Percentiles rank a stretch among this genome's conserved stretches.
These are phyloP conservation scores for Podospora tetraspora DNA, from an alignment of 495 filamentous ascomycete genomes.

Conservation along the genomic window DNA sequence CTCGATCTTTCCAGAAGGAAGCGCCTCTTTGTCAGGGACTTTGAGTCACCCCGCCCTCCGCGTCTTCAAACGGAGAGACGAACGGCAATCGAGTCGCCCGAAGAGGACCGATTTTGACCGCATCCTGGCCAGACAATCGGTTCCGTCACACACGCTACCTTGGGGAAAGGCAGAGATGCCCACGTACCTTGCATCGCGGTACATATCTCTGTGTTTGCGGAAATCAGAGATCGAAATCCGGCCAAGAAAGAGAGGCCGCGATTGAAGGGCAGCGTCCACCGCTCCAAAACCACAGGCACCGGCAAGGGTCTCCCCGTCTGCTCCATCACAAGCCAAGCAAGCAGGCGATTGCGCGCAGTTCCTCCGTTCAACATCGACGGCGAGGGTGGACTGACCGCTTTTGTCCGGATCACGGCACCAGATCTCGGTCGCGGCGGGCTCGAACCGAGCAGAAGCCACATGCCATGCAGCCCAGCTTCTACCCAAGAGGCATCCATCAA, in stretches of 20 bases:
- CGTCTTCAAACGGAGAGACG: not conserved
- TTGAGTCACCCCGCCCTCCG: not conserved
- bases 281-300: not conserved
- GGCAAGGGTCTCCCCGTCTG: not conserved
- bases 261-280: not conserved
- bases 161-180: no score
- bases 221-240: no score
- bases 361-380: no score
- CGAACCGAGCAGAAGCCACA: not conserved
- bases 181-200: no score
- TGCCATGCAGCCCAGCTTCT: not conserved
- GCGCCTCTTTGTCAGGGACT: not conserved
- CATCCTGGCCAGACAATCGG: not conserved
- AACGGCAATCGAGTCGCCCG: not conserved
- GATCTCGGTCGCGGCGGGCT: not conserved
- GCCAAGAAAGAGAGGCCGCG: not conserved
- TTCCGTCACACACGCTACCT: no score
- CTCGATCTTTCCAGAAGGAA: not conserved
- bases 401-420: not conserved
- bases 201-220: no score
- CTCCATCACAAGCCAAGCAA: no score
- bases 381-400: not conserved
- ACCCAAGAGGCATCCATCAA: not conserved
- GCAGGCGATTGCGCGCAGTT: no score
- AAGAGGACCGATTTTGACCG: not conserved